Evolutionary conservation across 805 yeast species (phyloP), one percentile per base, ranked within the genome.

Genomic region (Yarrowia yakushimensis): DNA sequence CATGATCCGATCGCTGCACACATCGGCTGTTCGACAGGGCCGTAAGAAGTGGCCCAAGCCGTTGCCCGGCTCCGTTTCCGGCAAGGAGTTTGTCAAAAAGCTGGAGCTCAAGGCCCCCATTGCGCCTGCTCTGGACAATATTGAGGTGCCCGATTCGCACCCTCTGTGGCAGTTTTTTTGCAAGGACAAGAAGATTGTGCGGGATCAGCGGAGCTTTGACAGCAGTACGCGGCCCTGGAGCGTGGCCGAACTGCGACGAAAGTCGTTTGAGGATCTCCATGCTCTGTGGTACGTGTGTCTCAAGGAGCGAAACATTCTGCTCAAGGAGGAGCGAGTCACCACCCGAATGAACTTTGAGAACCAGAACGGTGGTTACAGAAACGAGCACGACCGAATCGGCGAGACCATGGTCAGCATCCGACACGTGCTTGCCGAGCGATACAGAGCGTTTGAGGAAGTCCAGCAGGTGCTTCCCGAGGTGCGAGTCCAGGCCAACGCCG

Each of bases 91-190:
- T 45, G 54, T 42, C 33, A 18, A 34, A 13, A 23, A 43, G 43
- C 54, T 63, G 33, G 64, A 78, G 66, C 80, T 92, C 66, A 82
- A 93, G 62, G 82, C 87, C 12, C 98, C 98, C 15, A 87, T 94
- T 67, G 82, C 89, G 13, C 98, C 99, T 15, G 82, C 94, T 1
- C 85, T 82, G 61, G 78, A 81, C 66, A 89, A 89, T 73, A 79
- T 92, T 62, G 80, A 80, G 64, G 88, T 88, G 33, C 81, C 84
- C 13, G 93, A 87, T 5, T 88, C 87, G 72, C 99, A 94, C 75
- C 99, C 98, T 30, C 79, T 94, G 66, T 94, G 97, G 97, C 92
- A 88, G 69, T 94, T 94, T 73, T 94, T 93, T 77, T 72, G 77
- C 54, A 71, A 72, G 66, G 81, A 88, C 39, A 79, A 85, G 63